Evolutionary conservation across 768 basidiomycete genomes (phyloP), one percentile per base, ranked within the genome.

Genomic region (Gelatoporia subvermispora): DNA sequence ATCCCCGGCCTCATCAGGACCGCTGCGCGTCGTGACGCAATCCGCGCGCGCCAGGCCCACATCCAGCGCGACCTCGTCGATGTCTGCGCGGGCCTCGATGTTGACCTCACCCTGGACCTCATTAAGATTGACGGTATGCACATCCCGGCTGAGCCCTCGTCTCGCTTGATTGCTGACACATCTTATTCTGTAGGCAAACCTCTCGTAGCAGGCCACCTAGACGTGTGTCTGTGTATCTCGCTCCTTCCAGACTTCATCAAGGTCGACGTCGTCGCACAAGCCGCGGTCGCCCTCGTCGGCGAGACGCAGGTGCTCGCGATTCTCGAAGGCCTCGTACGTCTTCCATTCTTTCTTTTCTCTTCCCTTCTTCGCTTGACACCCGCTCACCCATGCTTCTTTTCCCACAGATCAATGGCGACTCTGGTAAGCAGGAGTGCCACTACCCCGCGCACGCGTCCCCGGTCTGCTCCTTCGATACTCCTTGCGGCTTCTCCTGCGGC

Each of bases 371-470:
- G 10, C 7, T n/a, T 42, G 10, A 7, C 34, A 8, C n/a, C 24
- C 21, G 22, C 31, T 24, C 22, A 21, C 35, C 13, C 35, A 20
- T 3, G 24, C 35, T 25, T 18, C 35, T 47, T 21, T 25, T 18
- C 35, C 45, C 10, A 17, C 28, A 68, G 70, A 57, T 69, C 45
- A 55, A 60, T 40, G 35, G 36, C 22, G 35, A 42, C n/a, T 21
- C 39, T 0, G 58, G 59, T 35, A 44, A 48, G 22, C 35, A 55
- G 23, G 35, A 61, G 34, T 72, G 72, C 48, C 43, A 57, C 7
- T 70, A 64, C 48, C 71, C 71, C 8, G 47, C 46, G n/a, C 65
- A 71, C 41, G 52, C 59, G 0, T 41, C 23, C 7, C 52, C 63
- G 10, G 28, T 53, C 3, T 61, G 58, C 43, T 51, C 55, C 8